Evolutionary conservation across 1,284 basidiomycete genomes (phyloP).

Genomic region (Moniliophthora roreri): DNA sequence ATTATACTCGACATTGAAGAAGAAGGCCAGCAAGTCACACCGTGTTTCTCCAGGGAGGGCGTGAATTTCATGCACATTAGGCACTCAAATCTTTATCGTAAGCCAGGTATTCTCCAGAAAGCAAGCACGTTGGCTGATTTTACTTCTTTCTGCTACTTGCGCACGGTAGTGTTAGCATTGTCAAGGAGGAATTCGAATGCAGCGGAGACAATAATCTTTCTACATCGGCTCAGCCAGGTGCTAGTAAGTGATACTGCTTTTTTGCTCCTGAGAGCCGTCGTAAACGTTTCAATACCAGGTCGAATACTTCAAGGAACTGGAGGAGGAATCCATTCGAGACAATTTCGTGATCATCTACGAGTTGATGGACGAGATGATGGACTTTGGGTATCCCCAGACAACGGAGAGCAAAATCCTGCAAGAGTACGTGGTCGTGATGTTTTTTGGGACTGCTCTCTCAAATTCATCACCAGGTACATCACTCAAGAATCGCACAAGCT

Average conservation of each 20-base stretch:
- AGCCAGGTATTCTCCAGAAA: slow-evolving; percentile 31
- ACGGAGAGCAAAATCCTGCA: slow-evolving; percentile 99
- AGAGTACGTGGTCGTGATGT: slow-evolving; percentile 52
- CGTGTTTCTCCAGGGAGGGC: slow-evolving; percentile 92
- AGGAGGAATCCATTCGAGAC: slow-evolving; percentile 98
- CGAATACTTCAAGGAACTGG: slow-evolving; percentile 99
- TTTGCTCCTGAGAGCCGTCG: not conserved
- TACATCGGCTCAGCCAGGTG: slow-evolving; percentile 89
- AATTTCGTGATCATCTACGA: slow-evolving; percentile 99
- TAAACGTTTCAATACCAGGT: slow-evolving; percentile 28
- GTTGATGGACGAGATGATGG: slow-evolving; percentile 99
- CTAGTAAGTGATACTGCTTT: slow-evolving; percentile 38
- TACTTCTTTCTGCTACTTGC: not conserved
- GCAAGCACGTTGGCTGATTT: not conserved
- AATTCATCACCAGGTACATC: slow-evolving; percentile 74
- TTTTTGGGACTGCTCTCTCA: not conserved
- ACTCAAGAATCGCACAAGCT: slow-evolving; percentile 99
- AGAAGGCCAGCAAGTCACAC: slow-evolving; percentile 91
- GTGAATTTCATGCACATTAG: slow-evolving; percentile 99
- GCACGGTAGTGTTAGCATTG: slow-evolving; percentile 79
- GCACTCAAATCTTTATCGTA: slow-evolving; percentile 96
- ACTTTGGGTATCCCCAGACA: slow-evolving; percentile 98
- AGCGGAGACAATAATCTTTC: slow-evolving; percentile 94
- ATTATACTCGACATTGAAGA: slow-evolving; percentile 97
- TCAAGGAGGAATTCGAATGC: slow-evolving; percentile 97